Conservation (phyloP, 164 flowering plant genomes). For the Umbellularia californica region DNA sequence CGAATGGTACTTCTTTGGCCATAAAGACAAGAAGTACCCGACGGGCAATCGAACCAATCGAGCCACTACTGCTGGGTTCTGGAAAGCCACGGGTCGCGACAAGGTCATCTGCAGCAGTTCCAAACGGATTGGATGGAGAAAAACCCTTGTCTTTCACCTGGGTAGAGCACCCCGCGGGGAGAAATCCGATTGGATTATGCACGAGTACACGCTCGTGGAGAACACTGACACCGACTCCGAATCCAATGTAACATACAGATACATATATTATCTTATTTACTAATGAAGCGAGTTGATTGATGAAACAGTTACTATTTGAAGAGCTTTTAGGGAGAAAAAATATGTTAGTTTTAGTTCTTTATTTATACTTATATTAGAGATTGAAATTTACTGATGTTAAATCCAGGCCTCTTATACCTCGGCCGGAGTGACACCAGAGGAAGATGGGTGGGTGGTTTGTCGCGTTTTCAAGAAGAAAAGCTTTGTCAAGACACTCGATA, state of each 20-base stretch:
- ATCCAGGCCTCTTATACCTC: conserved; percentile 13
- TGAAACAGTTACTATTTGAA: too few relatives aligned
- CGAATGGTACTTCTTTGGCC: conserved; percentile 96
- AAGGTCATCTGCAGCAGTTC: conserved; percentile 68
- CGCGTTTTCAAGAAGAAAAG: conserved; percentile 83
- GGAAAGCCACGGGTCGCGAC: conserved; percentile 98
- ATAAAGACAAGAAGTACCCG: conserved; percentile 92
- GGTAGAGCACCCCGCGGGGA: conserved; percentile 95
- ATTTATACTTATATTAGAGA: background rate
- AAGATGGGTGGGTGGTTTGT: conserved; percentile 94
- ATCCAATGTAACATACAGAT: conserved; percentile 21
- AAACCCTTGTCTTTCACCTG: conserved; percentile 80
- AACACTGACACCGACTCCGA: conserved; percentile 18
- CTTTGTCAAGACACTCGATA: conserved; percentile 46
- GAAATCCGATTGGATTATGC: conserved; percentile 97
- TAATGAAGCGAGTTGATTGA: background rate
- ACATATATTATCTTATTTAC: background rate
- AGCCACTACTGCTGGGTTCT: conserved; percentile 86
- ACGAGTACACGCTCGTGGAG: conserved; percentile 83
- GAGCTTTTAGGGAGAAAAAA: background rate
- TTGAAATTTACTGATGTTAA: background rate
- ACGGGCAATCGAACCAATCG: conserved; percentile 86
- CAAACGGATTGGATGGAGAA: conserved; percentile 76
- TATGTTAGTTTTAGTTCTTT: background rate
- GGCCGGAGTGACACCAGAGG: conserved; percentile 34